Percentiles rank a stretch among this genome's conserved stretches.
Evolutionary conservation across 1,284 basidiomycete genomes (phyloP).

Genomic region (Pseudozyma thailandica): DNA sequence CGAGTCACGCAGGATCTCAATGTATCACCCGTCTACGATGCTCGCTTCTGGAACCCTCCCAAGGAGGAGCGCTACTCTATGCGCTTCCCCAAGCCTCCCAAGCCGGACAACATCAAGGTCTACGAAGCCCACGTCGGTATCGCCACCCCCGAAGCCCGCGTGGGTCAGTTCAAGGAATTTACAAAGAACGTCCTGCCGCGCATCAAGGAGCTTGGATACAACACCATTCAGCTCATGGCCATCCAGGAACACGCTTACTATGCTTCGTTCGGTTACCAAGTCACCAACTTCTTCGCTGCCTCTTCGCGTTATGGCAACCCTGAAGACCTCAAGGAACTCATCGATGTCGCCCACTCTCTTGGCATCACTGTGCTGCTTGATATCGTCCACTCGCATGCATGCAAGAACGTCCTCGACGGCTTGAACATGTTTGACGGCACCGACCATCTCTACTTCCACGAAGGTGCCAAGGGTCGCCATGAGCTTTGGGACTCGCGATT

Average conservation of each 20-base stretch:
- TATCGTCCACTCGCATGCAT: conserved; percentile 96
- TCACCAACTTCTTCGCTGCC: conserved; percentile 97
- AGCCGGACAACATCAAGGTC: conserved; percentile 79
- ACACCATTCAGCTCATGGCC: conserved; percentile 84
- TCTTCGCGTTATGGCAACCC: conserved; percentile 88
- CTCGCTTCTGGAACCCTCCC: conserved; percentile 97
- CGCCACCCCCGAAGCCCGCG: conserved; percentile 84
- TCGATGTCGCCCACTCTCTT: conserved; percentile 93
- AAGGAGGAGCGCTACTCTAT: conserved; percentile 78
- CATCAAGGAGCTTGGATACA: conserved; percentile 92
- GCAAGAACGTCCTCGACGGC: conserved; percentile 96
- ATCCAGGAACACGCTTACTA: conserved; percentile 99
- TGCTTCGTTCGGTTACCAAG: conserved; percentile 98
- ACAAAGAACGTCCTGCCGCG: conserved; percentile 81
- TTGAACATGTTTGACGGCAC: conserved; percentile 95
- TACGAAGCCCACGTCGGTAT: conserved; percentile 99
- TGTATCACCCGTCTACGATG: conserved; percentile 92
- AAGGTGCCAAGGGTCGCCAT: conserved; percentile 86
- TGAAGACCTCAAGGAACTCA: conserved; percentile 92
- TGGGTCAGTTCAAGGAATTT: conserved; percentile 96
- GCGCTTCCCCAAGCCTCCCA: conserved; percentile 79
- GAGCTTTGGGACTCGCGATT: conserved; percentile 90
- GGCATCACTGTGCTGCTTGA: conserved; percentile 93
- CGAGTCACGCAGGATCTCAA: conserved; percentile 92
- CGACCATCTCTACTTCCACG: conserved; percentile 97